Base-by-base conservation (phyloP, 2,329 filamentous ascomycete genomes). In the Bipolaris victoriae region DNA sequence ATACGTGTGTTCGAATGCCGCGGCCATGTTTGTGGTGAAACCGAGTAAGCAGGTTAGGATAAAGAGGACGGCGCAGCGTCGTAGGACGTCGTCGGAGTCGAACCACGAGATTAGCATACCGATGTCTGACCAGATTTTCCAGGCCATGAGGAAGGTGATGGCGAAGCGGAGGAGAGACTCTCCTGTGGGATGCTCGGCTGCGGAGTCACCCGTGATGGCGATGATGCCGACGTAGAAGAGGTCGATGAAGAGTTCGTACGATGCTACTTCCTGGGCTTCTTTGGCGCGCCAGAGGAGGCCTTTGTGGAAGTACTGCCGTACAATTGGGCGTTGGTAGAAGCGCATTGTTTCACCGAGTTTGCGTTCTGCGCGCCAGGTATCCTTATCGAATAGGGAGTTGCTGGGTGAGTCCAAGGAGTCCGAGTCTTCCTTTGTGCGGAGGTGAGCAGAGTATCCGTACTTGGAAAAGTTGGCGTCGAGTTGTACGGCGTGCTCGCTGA, bases 261-360 rank as follows among this genome's bases (percentile, higher is more conserved):
- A 82, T 62, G 84, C 84, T 5, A 88, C 85, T 71, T 88, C 82
- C n/a, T 86, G 84, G 18, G 79, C 76, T 49, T 83, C 82, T 7
- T 80, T 81, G 1, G 85, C 83, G 48, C 87, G 79, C 86, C 86
- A 89, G 7, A 89, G 73, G 11, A 89, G 78, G 0, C 86, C 86
- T 57, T 85, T 84, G 68, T 89, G 86, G 65, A 88, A 88, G 74
- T 88, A 88, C 75, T 89, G 87, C 56, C 86, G 80, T 3, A 89
- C 79, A 6, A 84, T 81, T 0, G 87, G 86, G 60, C 80, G 81
- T 68, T 84, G 84, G 69, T 85, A 86, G 56, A 88, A 74, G 67
- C 82, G 83, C 66, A 87, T 80, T 1, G 81, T 78, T 46, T 67
- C 73, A 53, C 75, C 82, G 56, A 77, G 75, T 57, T 71, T 73